Evolutionary conservation across 2,329 filamentous ascomycete genomes (phyloP), one percentile per base, ranked within the genome.

Genomic region (Pseudopithomyces chartarum): DNA sequence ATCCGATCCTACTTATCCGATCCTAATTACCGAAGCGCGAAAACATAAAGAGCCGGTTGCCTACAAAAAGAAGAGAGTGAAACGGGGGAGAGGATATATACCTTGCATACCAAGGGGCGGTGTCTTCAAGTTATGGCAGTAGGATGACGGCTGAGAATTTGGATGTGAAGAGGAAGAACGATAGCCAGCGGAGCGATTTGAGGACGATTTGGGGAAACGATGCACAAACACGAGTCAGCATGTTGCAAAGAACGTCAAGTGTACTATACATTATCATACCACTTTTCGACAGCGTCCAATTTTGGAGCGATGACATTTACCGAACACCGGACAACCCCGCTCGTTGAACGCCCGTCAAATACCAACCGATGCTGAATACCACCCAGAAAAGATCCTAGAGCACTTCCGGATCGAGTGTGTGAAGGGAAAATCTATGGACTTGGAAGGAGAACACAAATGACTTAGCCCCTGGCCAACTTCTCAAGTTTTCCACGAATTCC

Each of bases 401-500:
- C 61, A 60, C 56, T 59, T 57, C 53, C 47, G 55, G 40, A 57
- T 55, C 58, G 33, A 45, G 55, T 62, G 48, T 49, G 56, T 61
- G 61, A 61, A 58, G 56, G 32, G 13, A 38, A 44, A 56, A 52
- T 57, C 43, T 59, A 61, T 53, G 5, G 20, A 13, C 39, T 17
- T 19, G 7, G 54, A n/a, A 52, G 47, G 38, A 32, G 26, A 12
- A 2, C 29, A 17, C 22, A 33, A 36, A 38, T 26, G 23, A 47
- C n/a, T 57, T 49, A 64, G 26, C 70, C 69, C 39, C 73, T 63
- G 29, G 78, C 73, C 42, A 82, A 65, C 57, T 77, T 78, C 56
- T 82, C 79, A 22, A 85, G 74, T 70, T 85, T 85, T 54, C 78
- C 77, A 39, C 80, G 77, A 56, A 85, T 82, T 8, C 83, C 83